Base-by-base conservation (phyloP, 202 grass and related monocot species). In the Carex arenaria region DNA sequence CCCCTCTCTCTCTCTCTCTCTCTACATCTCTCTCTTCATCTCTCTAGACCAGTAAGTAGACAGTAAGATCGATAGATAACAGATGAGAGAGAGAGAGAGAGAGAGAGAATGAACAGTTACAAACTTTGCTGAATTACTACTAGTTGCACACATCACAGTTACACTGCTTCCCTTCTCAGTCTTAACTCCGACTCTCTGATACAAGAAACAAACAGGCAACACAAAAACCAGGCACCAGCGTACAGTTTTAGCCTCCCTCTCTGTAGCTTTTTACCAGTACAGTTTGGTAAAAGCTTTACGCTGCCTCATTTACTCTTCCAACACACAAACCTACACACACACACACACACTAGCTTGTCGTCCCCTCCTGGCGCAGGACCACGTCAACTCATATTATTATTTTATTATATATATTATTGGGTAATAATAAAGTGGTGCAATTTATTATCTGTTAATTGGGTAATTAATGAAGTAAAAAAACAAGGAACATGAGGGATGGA, bases 181-280 rank as follows among this genome's bases (percentile, higher is more conserved):
- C 53, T 78, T 82, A 82, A 82, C 80, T 69, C 64, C 43, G 45
- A 69, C 45, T 66, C 13, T 68, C 43, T 82, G 64, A 82, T 82
- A 49, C 64, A 82, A 82, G 14, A 64, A 82, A 82, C 80, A 82
- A 82, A 49, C 61, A 82, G 5, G 43, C 61, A 52, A 47, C 77
- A 80, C 54, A 12, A 60, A 57, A 26, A 56, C 7, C 36, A 45
- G 67, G 14, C 45, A 28, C 32, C 23, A 68, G 38, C 40, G 45
- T 56, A 82, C 80, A 76, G 72, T 76, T 15, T 66, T 53, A 67
- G 67, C 38, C 7, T 47, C 68, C 67, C 13, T 1, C 78, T 80
- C 78, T 60, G 42, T 72, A 72, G 68, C 68, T 49, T 72, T 81
- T 81, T 65, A 81, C 62, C 79, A 81, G 78, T 49, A 78, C 20